A percentile compares a stretch with the other conserved stretches of the same genome.
Evolutionary conservation across 192 early-diverging fungal species (phyloP).

Genomic region (Helicostylum pulchrum): DNA sequence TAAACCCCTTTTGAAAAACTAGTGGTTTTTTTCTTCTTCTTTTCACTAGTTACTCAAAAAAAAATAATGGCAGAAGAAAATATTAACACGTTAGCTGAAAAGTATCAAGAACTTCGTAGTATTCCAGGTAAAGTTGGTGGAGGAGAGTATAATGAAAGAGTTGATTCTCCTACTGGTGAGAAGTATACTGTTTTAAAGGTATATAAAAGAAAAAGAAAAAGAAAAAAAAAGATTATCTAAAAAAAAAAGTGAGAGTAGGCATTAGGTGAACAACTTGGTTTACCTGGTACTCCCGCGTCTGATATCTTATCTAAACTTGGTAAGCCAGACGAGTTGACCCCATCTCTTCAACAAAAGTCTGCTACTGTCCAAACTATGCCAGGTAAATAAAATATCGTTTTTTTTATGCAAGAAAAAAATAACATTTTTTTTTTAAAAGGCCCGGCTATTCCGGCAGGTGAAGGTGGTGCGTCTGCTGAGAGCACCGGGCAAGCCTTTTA

Average conservation of each 20-base stretch:
- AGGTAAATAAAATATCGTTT: slow-evolving; percentile 13
- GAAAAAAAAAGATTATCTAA: not conserved
- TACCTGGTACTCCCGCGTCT: slow-evolving; percentile 40
- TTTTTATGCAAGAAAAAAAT: not conserved
- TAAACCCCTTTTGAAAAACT: no score
- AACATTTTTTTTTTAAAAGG: not conserved
- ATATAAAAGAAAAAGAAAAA: no score
- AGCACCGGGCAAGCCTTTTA: slow-evolving; percentile 18
- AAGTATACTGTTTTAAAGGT: slow-evolving; percentile 41
- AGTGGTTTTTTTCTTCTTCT: no score
- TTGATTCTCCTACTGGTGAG: slow-evolving; percentile 41
- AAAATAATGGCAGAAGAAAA: slow-evolving; percentile 20
- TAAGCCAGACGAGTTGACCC: slow-evolving; percentile 47
- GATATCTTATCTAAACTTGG: slow-evolving; percentile 42
- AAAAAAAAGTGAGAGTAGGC: slow-evolving; percentile 22
- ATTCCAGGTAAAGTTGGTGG: slow-evolving; percentile 37
- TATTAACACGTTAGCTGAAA: slow-evolving; percentile 23
- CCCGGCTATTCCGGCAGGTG: not conserved
- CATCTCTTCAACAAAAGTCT: slow-evolving; percentile 22
- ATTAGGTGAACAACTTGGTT: slow-evolving; percentile 44
- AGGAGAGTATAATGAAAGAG: slow-evolving; percentile 26
- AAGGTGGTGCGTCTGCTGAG: slow-evolving; percentile 2
- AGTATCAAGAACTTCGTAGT: slow-evolving; percentile 34
- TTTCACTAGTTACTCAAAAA: no score
- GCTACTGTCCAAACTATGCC: slow-evolving; percentile 30